Base-by-base conservation (phyloP, 2,329 filamentous ascomycete species). In the Beauveria australis region DNA sequence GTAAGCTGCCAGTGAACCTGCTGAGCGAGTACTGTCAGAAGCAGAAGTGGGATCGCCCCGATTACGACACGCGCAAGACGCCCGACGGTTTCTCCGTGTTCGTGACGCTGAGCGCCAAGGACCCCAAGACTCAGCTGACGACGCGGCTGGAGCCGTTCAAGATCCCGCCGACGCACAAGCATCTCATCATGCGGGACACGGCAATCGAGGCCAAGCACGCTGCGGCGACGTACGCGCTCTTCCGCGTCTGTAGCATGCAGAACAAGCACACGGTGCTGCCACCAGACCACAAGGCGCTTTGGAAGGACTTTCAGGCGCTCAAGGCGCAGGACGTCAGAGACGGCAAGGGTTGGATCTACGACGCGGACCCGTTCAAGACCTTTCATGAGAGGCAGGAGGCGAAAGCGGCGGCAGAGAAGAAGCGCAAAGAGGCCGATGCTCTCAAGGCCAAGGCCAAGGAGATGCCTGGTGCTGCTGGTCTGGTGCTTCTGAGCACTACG, bases 251-350 rank as follows among this genome's bases (percentile, higher is more conserved):
- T 73, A 97, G 89, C 70, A 96, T 95, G 87, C 92, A 92, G 74
- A 97, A 97, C 71, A 85, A 97, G 68, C 91, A 96, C 71, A 95
- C 92, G 79, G 93, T 92, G 77, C 81, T 99, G 65, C 94, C 94
- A 26, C 94, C 94, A 0, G 89, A 89, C 62, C 95, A 97, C 75
- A 89, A 88, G 69, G 85, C 90, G 65, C 77, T 97, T 47, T 99
- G 94, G 94, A 96, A 95, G 71, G 87, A 92, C 61, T 96, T 99
- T 66, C 84, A 89, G 64, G 82, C 85, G 4, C 77, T 97, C 64
- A 97, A 97, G 75, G 85, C 84, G 64, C 83, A 86, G 66, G 93
- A 97, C 67, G 78, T 91, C 53, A 89, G 87, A 69, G 87, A 90
- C 47, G 92, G 83, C n/a, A 78, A 75, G 55, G 88, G 78, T 0